Percentiles rank a stretch among this genome's conserved stretches.
Conservation (phyloP, 2,329 filamentous ascomycete species). For the Hymenoscyphus fructigenus region DNA sequence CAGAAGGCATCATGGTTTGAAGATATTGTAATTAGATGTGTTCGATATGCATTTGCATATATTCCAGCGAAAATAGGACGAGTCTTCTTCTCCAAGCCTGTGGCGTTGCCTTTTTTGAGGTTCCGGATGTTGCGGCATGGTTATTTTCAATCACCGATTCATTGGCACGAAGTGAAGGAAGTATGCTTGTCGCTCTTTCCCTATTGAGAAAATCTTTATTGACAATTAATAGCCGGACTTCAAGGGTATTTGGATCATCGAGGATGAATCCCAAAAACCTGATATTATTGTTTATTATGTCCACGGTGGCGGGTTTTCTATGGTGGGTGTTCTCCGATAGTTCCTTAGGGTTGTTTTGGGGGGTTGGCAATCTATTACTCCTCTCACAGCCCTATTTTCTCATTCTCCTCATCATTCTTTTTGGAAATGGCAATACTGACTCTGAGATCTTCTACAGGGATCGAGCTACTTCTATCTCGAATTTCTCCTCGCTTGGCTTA, state of each 20-base stretch:
- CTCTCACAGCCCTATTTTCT: too few relatives aligned
- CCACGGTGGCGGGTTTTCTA: constrained; percentile 82
- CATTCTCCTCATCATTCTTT: too few relatives aligned
- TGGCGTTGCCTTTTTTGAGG: constrained; percentile 70
- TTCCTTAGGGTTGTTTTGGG: too few relatives aligned
- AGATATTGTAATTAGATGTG: constrained; percentile 73
- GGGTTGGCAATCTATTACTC: too few relatives aligned
- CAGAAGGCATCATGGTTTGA: constrained; percentile 71
- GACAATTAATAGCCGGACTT: constrained; percentile 44
- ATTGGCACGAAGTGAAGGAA: constrained; percentile 60
- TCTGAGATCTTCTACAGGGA: constrained; percentile 42
- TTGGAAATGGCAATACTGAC: too few relatives aligned
- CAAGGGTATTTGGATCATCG: constrained; percentile 68
- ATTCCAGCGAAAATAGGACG: constrained; percentile 67
- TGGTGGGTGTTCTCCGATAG: constrained; percentile 41
- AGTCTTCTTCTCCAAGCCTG: constrained; percentile 74
- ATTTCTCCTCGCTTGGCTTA: constrained; percentile 72
- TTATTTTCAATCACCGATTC: constrained; percentile 58
- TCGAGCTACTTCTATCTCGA: constrained; percentile 83
- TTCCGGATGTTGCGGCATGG: constrained; percentile 77
- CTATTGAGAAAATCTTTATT: constrained; percentile 13
- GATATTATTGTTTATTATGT: constrained; percentile 82
- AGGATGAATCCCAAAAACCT: constrained; percentile 58
- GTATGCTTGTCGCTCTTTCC: constrained; percentile 38
- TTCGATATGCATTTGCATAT: constrained; percentile 73